Base-by-base conservation (phyloP, 1,284 basidiomycete genomes). In the Malassezia brasiliensis region DNA sequence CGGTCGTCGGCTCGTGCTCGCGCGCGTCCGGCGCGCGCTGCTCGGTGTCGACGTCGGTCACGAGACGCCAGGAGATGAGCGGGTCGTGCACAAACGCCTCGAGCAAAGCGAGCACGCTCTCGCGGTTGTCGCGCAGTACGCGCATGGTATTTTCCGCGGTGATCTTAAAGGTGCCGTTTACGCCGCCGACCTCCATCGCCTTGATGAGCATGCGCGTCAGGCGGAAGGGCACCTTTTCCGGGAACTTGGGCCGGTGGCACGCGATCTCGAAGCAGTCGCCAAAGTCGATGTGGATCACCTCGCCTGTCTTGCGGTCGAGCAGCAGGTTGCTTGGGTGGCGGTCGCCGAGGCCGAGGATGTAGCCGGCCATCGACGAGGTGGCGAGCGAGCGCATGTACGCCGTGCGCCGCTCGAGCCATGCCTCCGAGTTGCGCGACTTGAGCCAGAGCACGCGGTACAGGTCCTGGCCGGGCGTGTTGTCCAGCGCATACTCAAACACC, bases 401-500 rank as follows among this genome's bases (percentile, higher is more conserved):
- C n/a, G 90, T 88, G 37, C 94, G 83, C 12, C 94, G 83, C 75
- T 98, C 93, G 34, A 99, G 79, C 94, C 94, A 99, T 64, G 96
- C 88, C 69, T 98, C 94, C 2, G 94, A 98, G 71, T 88, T 91
- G 56, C 82, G 78, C 70, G 87, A 90, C 79, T 93, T 94, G 61
- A 99, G 80, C 94, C 94, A 99, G 15, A 99, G 79, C 20, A 98
- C 90, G 19, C 91, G 82, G 76, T 99, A 99, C n/a, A 99, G 80
- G 76, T 99, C 94, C 77, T 98, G 94, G 0, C 94, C 94, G 0
- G 90, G 96, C 0, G 94, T 98, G 70, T 98, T 98, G 77, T 98
- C 93, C 39, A 98, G 80, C 3, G 94, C 93, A 70, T 98, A 98
- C 76, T 98, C 90, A 77, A 99, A 99, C 17, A 99, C 94, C 75